Base-by-base conservation (phyloP, 1,284 basidiomycete genomes). In the Leccinum angustisporum region DNA sequence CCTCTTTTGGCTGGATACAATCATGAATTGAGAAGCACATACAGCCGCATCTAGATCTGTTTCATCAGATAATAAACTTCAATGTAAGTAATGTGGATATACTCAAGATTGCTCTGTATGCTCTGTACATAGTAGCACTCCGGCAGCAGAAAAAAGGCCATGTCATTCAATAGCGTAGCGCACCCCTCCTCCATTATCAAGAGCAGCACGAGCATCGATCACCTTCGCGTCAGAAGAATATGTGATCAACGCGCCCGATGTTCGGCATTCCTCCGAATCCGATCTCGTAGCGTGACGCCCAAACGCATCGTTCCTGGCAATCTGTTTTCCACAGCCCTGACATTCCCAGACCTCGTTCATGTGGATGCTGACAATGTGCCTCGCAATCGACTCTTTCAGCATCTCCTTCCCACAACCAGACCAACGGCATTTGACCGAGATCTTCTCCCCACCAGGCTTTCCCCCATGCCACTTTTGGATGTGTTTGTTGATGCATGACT, bases 391-490 rank as follows among this genome's bases (percentile, higher is more conserved):
- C 21, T 66, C 67, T 25, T 68, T 71, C 14, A 40, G 9, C 67
- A 68, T 69, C 2, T 2, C 56, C 53, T 60, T 59, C 9, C 50
- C 55, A 30, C 65, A 71, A 16, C 21, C 18, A 5, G 54, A 58
- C 69, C 67, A 68, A 8, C 25, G 34, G 52, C 67, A 71, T 5
- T 54, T 21, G 16, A 13, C 38, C 25, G 43, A 21, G 13, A 13
- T 11, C 38, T 70, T 70, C 10, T 66, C 68, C 4, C 50, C 61
- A 9, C 61, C 65, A 9, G 67, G 59, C 33, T 51, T 31, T 3
- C 54, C 57, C 13, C 65, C 54, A 7, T 69, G 69, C 67, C 67
- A 71, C 51, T 36, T 67, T 30, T 62, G 68, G 31, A 65, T 65
- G 27, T 70, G 68, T 0, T 1, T 2, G 1, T 58, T 67, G 30